phyloP scores from a whole-genome alignment of 192 early-diverging fungal genomes.

The Podila clonocystis region DNA sequence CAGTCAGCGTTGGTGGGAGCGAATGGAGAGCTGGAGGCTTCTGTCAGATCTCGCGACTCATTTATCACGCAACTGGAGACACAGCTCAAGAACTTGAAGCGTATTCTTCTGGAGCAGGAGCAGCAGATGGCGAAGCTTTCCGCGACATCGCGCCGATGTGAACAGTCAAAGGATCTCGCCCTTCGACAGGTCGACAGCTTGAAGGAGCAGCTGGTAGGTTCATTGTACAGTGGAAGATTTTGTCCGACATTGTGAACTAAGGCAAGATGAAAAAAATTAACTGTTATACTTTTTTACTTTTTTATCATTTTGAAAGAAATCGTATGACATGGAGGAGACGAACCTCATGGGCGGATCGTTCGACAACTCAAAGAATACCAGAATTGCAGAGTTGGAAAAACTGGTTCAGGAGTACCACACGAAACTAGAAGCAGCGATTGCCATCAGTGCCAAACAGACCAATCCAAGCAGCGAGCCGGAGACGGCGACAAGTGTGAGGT shows the following conservation, averaged over 20 bases:
- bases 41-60: conserved; percentile 38
- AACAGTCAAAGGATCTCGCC: conserved; percentile 61
- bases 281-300: not conserved
- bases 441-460: not conserved
- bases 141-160: conserved; percentile 42
- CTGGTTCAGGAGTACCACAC: conserved; percentile 68
- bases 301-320: conserved; percentile 29
- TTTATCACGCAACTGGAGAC: conserved; percentile 49
- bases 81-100: conserved; percentile 52
- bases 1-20: conserved; percentile 49
- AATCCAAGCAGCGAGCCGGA: not conserved
- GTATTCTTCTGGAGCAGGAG: conserved; percentile 56
- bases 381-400: conserved; percentile 69
- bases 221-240: not conserved
- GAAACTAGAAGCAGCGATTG: conserved; percentile 29
- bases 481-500: not conserved
- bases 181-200: conserved; percentile 71
- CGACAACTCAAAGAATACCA: conserved; percentile 65
- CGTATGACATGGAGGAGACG: conserved; percentile 63
- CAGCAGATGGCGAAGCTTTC: conserved; percentile 52
- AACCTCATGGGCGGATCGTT: conserved; percentile 61
- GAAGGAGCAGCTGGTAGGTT: conserved; percentile 70
- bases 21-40: conserved; percentile 50
- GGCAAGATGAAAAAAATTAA: not conserved
- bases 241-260: not conserved